Conservation (phyloP, 2,329 filamentous ascomycete species). For the Penicillium sp. region DNA sequence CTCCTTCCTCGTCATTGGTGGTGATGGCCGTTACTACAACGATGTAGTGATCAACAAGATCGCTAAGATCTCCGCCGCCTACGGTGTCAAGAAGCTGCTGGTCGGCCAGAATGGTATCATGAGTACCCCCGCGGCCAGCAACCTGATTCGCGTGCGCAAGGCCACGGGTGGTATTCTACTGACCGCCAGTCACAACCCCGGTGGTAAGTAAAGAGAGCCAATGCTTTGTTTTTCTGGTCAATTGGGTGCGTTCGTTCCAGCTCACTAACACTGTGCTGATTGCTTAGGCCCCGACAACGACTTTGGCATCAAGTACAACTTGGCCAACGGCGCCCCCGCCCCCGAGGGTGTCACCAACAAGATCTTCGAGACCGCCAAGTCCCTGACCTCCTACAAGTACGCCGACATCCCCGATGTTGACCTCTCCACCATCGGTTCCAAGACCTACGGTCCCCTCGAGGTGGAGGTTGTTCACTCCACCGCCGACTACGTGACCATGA, state of each 20-base stretch:
- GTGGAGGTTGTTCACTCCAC: conserved; percentile 96
- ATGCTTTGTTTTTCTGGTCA: neutral
- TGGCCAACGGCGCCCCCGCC: conserved; percentile 92
- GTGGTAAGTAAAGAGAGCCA: conserved; percentile 67
- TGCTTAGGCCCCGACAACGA: conserved; percentile 81
- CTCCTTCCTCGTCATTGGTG: conserved; percentile 92
- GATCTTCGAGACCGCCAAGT: conserved; percentile 92
- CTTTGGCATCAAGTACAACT: conserved; percentile 99
- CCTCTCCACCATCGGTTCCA: conserved; percentile 78
- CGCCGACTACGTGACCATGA: conserved; percentile 88
- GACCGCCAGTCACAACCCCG: conserved; percentile 97
- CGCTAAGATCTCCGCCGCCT: conserved; percentile 94
- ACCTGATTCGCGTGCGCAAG: conserved; percentile 92
- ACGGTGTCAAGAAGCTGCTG: conserved; percentile 98
- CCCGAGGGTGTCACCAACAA: conserved; percentile 98
- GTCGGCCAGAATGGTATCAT: conserved; percentile 96
- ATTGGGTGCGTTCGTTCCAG: neutral
- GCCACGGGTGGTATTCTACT: conserved; percentile 96
- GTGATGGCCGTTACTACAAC: conserved; percentile 97
- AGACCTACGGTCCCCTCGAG: conserved; percentile 84
- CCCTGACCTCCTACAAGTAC: conserved; percentile 89
- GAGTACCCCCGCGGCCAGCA: conserved; percentile 93
- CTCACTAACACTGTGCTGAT: neutral
- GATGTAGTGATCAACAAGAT: conserved; percentile 95
- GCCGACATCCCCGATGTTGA: conserved; percentile 86